phyloP scores from a whole-genome alignment of 805 yeast genomes.

The Zygosaccharomyces lentus region DNA sequence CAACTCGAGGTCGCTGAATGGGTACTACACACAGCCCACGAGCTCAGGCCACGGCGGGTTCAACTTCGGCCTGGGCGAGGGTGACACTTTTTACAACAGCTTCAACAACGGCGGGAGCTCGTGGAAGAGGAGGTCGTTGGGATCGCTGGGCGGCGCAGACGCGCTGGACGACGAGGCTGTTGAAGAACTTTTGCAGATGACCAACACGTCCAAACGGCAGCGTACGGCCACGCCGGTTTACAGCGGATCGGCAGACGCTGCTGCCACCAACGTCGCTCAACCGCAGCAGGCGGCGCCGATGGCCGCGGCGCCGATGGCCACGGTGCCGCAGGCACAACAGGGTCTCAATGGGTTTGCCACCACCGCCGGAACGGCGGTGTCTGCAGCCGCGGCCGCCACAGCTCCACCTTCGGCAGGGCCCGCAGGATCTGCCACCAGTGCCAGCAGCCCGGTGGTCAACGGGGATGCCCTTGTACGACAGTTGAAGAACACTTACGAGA shows the following conservation, averaged over 20 bases:
- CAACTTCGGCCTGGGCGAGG: conserved; percentile 16
- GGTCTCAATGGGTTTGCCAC: conserved; percentile 6
- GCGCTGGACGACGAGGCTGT: conserved; percentile 30
- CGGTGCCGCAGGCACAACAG: not conserved
- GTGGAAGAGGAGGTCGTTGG: conserved; percentile 29
- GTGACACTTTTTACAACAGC: conserved; percentile 13
- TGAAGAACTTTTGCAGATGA: conserved; percentile 31
- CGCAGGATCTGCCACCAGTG: not conserved
- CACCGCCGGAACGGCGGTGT: conserved; percentile 3
- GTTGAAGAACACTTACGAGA: conserved; percentile 26
- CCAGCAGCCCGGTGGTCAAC: conserved; percentile 8
- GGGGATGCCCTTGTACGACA: conserved; percentile 20
- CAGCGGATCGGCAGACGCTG: not conserved
- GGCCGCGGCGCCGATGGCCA: not conserved
- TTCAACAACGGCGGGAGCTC: conserved; percentile 7
- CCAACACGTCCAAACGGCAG: conserved; percentile 22
- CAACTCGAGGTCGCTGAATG: conserved; percentile 27
- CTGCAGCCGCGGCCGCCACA: not conserved
- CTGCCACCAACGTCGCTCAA: not conserved
- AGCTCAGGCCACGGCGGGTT: conserved; percentile 29
- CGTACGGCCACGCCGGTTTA: conserved; percentile 15
- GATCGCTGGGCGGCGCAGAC: conserved; percentile 23
- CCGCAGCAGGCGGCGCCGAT: conserved; percentile 2
- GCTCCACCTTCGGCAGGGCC: not conserved
- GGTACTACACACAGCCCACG: conserved; percentile 33